Evolutionary conservation across 1,284 basidiomycete species (phyloP).

Genomic region (Wolfiporia cocos): DNA sequence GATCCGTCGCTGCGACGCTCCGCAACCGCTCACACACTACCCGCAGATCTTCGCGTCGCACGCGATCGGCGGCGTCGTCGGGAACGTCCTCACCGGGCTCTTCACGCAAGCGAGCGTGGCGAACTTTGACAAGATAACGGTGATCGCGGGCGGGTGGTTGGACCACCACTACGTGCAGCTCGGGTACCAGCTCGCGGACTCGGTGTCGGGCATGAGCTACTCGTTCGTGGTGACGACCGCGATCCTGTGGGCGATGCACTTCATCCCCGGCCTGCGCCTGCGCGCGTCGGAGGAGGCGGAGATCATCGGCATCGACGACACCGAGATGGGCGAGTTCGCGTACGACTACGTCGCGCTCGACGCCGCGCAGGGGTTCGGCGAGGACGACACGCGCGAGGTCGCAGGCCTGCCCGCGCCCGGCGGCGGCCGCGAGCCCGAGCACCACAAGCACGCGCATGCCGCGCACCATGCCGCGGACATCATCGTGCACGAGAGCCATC

Average conservation of each 20-base stretch:
- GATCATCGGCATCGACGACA: constrained; percentile 90
- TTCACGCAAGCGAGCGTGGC: constrained; percentile 89
- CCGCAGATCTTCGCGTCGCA: constrained; percentile 84
- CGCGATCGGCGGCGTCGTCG: constrained; percentile 83
- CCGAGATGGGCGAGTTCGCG: constrained; percentile 92
- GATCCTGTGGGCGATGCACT: constrained; percentile 92
- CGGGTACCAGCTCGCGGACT: constrained; percentile 85
- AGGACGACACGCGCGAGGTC: constrained; percentile 24
- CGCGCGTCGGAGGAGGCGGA: constrained; percentile 81
- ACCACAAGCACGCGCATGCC: constrained; percentile 14
- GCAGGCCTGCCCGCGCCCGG: constrained; percentile 20
- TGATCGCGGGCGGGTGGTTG: constrained; percentile 86
- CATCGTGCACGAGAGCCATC: constrained; percentile 6
- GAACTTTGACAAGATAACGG: constrained; percentile 72
- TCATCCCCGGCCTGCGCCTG: constrained; percentile 80
- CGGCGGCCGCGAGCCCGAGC: constrained; percentile 24
- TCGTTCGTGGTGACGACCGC: constrained; percentile 85
- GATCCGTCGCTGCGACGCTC: neutral
- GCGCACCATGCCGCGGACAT: neutral
- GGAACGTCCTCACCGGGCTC: constrained; percentile 78
- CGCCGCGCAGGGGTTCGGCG: constrained; percentile 11
- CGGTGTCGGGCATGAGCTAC: constrained; percentile 66
- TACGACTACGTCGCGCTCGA: constrained; percentile 79
- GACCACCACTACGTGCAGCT: constrained; percentile 83
- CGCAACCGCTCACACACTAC: neutral